Conservation (phyloP, 176 grass and related monocot genomes). For the Aegilops umbellulata region DNA sequence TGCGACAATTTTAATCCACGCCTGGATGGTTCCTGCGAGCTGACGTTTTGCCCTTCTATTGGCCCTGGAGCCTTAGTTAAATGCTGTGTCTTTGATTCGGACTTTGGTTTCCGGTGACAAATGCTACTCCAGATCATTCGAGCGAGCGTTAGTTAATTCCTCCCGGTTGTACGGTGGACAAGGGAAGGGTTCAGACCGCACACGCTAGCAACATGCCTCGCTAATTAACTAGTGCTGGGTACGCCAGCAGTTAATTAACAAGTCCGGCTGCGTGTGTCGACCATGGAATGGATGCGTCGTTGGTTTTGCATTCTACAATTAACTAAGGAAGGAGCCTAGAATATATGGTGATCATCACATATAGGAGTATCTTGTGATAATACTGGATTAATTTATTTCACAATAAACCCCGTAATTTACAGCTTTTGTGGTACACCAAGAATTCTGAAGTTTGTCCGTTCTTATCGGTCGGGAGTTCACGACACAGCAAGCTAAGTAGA, state of each 20-base stretch:
- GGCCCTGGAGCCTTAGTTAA: not conserved
- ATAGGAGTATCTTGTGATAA: not conserved
- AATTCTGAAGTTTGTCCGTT: not conserved
- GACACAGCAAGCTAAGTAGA: not conserved
- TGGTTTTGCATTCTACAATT: not conserved
- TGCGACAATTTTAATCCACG: not conserved
- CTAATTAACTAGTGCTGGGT: not conserved
- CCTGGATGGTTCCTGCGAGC: not conserved
- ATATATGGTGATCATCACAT: not conserved
- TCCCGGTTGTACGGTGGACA: not conserved
- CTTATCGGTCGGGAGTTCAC: not conserved
- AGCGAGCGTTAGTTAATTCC: not conserved
- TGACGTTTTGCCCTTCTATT: constrained; percentile 10
- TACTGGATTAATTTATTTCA: not conserved
- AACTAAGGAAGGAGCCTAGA: not conserved
- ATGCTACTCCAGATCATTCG: not conserved
- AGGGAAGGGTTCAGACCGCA: not conserved
- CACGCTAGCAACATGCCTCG: not conserved
- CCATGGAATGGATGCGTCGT: constrained; percentile 10
- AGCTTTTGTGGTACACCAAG: constrained; percentile 3
- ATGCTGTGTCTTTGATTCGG: too few relatives aligned
- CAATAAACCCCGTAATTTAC: constrained; percentile 9
- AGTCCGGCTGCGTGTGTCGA: constrained; percentile 4
- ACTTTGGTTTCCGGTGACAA: not conserved
- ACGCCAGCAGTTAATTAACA: not conserved